phyloP scores from a whole-genome alignment of 2,329 filamentous ascomycete genomes.

The Dothideomycetes sp. region DNA sequence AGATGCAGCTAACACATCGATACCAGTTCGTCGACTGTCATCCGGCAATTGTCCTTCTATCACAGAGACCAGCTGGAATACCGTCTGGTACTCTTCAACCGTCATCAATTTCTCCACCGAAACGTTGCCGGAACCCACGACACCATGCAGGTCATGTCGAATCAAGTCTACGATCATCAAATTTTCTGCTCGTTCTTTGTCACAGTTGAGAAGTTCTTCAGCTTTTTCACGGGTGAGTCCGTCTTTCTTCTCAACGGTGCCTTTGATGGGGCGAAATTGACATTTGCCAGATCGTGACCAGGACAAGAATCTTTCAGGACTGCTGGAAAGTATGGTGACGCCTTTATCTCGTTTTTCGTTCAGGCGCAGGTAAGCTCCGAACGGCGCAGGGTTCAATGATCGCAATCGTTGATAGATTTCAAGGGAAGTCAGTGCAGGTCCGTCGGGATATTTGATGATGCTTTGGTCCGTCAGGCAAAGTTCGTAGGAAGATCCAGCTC shows the following conservation, averaged over 20 bases:
- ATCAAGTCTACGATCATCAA: conserved; percentile 97
- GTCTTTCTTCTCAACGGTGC: conserved; percentile 73
- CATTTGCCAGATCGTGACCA: conserved; percentile 54
- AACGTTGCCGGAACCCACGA: conserved; percentile 67
- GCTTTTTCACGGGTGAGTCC: conserved; percentile 64
- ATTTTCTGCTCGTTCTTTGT: conserved; percentile 91
- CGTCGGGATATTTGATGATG: conserved; percentile 39
- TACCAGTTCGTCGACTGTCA: conserved; percentile 43
- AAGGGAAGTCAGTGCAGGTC: conserved; percentile 43
- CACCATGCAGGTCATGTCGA: conserved; percentile 83
- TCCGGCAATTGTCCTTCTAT: conserved; percentile 57
- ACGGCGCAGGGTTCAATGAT: conserved; percentile 67
- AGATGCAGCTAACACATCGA: conserved; percentile 67
- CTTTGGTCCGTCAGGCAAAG: conserved; percentile 74
- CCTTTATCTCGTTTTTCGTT: conserved; percentile 30
- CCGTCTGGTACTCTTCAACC: conserved; percentile 83
- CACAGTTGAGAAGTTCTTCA: conserved; percentile 60
- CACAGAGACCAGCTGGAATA: conserved; percentile 86
- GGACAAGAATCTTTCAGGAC: conserved; percentile 79
- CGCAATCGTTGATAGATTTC: conserved; percentile 62
- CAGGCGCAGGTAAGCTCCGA: conserved; percentile 72
- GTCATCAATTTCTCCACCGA: conserved; percentile 68
- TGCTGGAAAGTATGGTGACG: conserved; percentile 66
- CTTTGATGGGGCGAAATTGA: conserved; percentile 90
- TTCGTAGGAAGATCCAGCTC: conserved; percentile 70